Conservation (phyloP, 495 filamentous ascomycete species). For the Xylaria bambusicola region DNA sequence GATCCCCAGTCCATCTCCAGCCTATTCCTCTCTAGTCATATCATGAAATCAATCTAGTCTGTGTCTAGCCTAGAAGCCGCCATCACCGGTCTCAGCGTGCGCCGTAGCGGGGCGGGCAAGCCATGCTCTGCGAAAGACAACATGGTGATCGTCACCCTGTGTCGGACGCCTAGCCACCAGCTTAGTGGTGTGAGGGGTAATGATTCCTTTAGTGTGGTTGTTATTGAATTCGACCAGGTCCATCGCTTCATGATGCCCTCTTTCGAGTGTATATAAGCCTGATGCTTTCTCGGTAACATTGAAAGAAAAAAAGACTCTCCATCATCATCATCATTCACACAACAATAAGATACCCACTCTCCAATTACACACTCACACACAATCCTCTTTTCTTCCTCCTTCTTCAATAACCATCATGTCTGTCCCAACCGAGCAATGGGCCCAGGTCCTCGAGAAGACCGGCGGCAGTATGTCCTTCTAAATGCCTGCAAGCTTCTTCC, state of each 20-base stretch:
- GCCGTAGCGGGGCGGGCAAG: constrained; percentile 1
- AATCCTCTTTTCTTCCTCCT: not conserved
- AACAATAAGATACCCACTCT: not conserved
- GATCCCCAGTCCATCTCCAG: too few species aligned
- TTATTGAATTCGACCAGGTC: not conserved
- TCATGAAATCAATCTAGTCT: too few species aligned
- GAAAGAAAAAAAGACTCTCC: not conserved
- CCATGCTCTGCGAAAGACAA: constrained; percentile 6
- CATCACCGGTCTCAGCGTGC: not conserved
- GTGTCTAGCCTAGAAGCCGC: too few species aligned
- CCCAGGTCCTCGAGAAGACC: constrained; percentile 78
- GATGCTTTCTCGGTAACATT: not conserved
- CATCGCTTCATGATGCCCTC: not conserved
- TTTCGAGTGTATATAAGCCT: not conserved
- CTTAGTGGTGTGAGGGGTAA: not conserved
- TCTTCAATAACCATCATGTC: constrained; percentile 29
- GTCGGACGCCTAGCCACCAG: not conserved
- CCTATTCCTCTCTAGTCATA: too few species aligned
- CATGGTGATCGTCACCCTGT: constrained; percentile 18
- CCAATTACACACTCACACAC: not conserved
- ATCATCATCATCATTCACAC: not conserved
- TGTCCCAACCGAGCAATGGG: constrained; percentile 79
- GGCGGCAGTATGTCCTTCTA: constrained; percentile 58
- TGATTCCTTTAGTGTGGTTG: not conserved
- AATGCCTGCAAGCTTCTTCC: not conserved